Evolutionary conservation across 768 basidiomycete genomes (phyloP), one percentile per base, ranked within the genome.

Genomic region (Hemileccinum impolitum): DNA sequence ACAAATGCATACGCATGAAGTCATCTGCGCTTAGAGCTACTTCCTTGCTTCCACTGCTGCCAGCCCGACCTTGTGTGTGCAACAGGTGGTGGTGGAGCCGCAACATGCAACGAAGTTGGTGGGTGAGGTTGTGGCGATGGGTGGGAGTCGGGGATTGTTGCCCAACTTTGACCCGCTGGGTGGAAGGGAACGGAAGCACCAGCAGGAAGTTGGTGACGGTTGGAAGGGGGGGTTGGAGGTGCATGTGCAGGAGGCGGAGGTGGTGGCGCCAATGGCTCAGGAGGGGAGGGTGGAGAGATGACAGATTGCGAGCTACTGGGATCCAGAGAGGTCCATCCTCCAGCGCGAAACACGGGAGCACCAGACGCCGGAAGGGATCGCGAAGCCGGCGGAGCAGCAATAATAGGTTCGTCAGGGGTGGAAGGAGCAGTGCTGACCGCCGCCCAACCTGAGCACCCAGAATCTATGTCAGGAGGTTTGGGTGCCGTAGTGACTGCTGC

Each of bases 261-360:
- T 15, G 61, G 43, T 1, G 53, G 48, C 11, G 38, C 32, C 21
- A 39, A 38, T 6, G 59, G 54, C 12, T 53, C 31, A 5, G 62
- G 59, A 45, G 64, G 51, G n/a, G 41, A 23, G 12, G 51, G 55
- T 30, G 58, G 43, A n/a, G 64, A 58, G 47, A 61, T 61, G 14
- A 54, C 44, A 3, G 61, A 31, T 30, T 65, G 65, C 21, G 67
- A 67, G 49, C 62, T 73, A 18, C 74, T 70, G 3, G 75, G 75
- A 51, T 85, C 86, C 21, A 88, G 70, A 31, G 80, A 79, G 9
- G 84, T 80, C 80, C 82, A 87, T 15, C 87, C 85, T 40, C 75
- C 84, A 11, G 77, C 72, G 39, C 81, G 74, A 62, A 85, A 86
- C 10, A 70, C 55, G 15, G 82, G 75, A 21, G 76, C 70, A 10